A percentile compares a stretch with the other conserved stretches of the same genome.
Conservation (phyloP, 305 asterid genomes). For the Fraxinus latifolia region DNA sequence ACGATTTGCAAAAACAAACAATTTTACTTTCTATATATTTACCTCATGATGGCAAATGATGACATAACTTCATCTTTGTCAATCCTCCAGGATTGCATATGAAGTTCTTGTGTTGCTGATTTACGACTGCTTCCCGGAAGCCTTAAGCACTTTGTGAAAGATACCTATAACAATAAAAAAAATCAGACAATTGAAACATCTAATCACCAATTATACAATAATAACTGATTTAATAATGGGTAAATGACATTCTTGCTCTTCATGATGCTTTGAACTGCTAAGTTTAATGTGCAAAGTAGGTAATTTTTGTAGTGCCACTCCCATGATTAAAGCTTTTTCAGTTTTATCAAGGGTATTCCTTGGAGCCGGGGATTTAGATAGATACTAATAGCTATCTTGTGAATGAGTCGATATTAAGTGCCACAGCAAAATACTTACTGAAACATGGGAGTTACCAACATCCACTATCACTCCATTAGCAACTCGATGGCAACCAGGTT, state of each 20-base stretch:
- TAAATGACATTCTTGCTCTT: background rate
- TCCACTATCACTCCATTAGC: constrained; percentile 74
- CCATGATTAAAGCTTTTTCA: background rate
- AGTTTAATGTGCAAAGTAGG: constrained; percentile 2
- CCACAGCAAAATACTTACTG: constrained; percentile 47
- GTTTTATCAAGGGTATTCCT: background rate
- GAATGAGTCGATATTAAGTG: constrained; percentile 22
- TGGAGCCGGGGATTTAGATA: constrained; percentile 18
- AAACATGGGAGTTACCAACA: constrained; percentile 61
- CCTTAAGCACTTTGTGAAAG: constrained; percentile 72
- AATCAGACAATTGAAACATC: constrained; percentile 3
- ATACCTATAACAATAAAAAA: constrained; percentile 48
- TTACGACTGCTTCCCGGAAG: constrained; percentile 57
- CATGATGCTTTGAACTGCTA: constrained; percentile 3
- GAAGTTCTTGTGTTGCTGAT: constrained; percentile 52
- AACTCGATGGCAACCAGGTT: constrained; percentile 61
- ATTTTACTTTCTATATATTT: constrained; percentile 16
- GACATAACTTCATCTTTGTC: constrained; percentile 85
- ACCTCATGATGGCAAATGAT: constrained; percentile 93
- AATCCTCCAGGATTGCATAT: constrained; percentile 70
- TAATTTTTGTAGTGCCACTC: background rate
- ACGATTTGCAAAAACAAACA: background rate
- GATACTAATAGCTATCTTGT: constrained; percentile 16
- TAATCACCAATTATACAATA: background rate
- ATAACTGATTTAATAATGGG: constrained; percentile 6